Base-by-base conservation (phyloP, 805 yeast genomes). In the Ogataea degrootiae region DNA sequence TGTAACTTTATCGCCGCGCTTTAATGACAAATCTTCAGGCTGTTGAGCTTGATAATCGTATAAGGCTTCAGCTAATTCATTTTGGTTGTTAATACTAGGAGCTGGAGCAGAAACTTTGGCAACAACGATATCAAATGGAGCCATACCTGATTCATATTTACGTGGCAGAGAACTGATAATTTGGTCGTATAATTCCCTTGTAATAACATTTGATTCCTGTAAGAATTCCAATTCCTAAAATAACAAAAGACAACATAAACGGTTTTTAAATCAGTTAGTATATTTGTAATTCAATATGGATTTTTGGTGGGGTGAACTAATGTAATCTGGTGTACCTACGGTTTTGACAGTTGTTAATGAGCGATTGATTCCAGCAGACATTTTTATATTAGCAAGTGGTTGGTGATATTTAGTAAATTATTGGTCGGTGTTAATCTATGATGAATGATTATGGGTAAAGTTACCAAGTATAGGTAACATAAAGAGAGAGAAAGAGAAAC, bases 41-140 rank as follows among this genome's bases (percentile, higher is more conserved):
- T 87, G 89, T 56, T 82, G 87, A 0, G 96, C 82, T 7, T 68
- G 65, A 67, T 83, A 92, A 57, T 80, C 87, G 67, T 86, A 94
- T 41, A 86, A 47, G 0, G 89, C 97, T 53, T 80, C 88, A 1
- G 74, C 83, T 16, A 67, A 73, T 45, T 77, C 76, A 11, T 31
- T 36, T 19, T 31, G 37, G 4, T n/a, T 17, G 14, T 48, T 17
- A 15, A 26, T 9, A 2, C 51, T 7, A 23, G 16, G 52, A 35
- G 51, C 21, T 17, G 54, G 36, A 26, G 46, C 26, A n/a, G 45
- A 35, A 5, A 23, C 23, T 15, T 37, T 26, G 52, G 54, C 9
- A 49, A 67, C 53, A 6, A 5, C 50, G 60, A 68, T 46, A 63
- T 73, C 50, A 38, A 46, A 57, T 29, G 56, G 50, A 37, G 50